Evolutionary conservation across 257 asterid species (phyloP).

Genomic region (Leonotis leonurus): DNA sequence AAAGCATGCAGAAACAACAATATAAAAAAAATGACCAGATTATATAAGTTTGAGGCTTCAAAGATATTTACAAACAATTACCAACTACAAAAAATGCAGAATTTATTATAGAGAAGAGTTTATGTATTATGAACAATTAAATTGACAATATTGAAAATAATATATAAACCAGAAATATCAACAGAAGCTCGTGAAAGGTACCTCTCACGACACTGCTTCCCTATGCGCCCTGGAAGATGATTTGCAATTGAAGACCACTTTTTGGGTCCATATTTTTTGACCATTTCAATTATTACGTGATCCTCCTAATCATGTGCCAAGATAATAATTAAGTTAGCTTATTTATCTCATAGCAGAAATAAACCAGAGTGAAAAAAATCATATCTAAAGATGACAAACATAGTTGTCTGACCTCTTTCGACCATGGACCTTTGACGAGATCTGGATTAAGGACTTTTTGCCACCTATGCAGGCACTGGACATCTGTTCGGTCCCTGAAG

Average conservation of each 20-base stretch:
- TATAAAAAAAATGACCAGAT: background rate
- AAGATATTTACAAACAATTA: no score
- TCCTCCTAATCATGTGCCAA: slow-evolving; percentile 65
- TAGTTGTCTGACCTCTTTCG: slow-evolving; percentile 71
- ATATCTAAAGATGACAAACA: slow-evolving; percentile 13
- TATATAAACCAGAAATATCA: background rate
- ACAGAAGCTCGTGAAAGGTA: slow-evolving; percentile 21
- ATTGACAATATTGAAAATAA: slow-evolving; percentile 1
- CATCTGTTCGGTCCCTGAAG: slow-evolving; percentile 94
- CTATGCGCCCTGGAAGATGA: slow-evolving; percentile 96
- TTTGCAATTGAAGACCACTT: slow-evolving; percentile 97
- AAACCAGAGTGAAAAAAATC: background rate
- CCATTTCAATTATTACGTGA: slow-evolving; percentile 69
- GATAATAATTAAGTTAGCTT: slow-evolving; percentile 9
- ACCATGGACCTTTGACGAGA: slow-evolving; percentile 99
- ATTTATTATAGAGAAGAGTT: background rate
- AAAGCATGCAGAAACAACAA: background rate
- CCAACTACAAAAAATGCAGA: no score
- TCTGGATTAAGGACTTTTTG: slow-evolving; percentile 99
- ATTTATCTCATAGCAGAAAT: background rate
- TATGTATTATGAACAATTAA: background rate
- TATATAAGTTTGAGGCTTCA: no score
- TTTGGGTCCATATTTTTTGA: slow-evolving; percentile 81
- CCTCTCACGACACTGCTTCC: slow-evolving; percentile 99
- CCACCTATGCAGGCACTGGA: slow-evolving; percentile 99